Evolutionary conservation across 148 eudicot species (phyloP), one percentile per base, ranked within the genome.

Genomic region (Diospyros kaki): DNA sequence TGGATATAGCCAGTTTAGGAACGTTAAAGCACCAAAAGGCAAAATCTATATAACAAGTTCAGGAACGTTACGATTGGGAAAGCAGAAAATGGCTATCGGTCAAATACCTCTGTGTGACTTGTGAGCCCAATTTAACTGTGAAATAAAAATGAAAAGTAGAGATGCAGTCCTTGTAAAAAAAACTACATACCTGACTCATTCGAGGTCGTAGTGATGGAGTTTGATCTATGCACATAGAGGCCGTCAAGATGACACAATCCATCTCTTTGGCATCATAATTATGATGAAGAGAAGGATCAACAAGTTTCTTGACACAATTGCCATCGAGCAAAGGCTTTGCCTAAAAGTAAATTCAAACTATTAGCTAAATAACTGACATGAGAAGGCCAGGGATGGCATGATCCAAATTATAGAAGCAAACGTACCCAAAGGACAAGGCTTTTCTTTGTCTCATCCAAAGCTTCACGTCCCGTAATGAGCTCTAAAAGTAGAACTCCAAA

Each of bases 401-500:
- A 13, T 13, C 58, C 59, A 38, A 50, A 50, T 11, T 68, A 46
- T 1, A 46, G 13, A 54, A 14, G 38, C 52, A 75, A 51, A 78
- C 84, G 59, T 72, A 93, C 98, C 98, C 96, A 93, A 58, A 89
- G 70, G 62, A 93, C 84, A 77, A 93, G 83, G 78, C 98, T 93
- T 53, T 82, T 84, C 42, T 79, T 71, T 28, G 89, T 82, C 9
- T 75, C 82, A 77, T 90, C 88, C 55, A 93, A 72, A 63, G 98
- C 98, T 83, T 73, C 83, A 4, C 94, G 88, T 52, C 99, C 96
- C 5, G 99, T 86, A 69, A 95, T 82, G 3, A 95, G 85, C 83
- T 95, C 99, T 50, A 95, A 78, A 39, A 92, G 73, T 69, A 92
- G 84, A 3, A 95, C 97, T 10, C 99, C 99, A 73, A 95, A 95